These are phyloP conservation scores for Xylariaceae sp. DNA, from an alignment of 2,329 filamentous ascomycete genomes.

Conservation along the genomic window DNA sequence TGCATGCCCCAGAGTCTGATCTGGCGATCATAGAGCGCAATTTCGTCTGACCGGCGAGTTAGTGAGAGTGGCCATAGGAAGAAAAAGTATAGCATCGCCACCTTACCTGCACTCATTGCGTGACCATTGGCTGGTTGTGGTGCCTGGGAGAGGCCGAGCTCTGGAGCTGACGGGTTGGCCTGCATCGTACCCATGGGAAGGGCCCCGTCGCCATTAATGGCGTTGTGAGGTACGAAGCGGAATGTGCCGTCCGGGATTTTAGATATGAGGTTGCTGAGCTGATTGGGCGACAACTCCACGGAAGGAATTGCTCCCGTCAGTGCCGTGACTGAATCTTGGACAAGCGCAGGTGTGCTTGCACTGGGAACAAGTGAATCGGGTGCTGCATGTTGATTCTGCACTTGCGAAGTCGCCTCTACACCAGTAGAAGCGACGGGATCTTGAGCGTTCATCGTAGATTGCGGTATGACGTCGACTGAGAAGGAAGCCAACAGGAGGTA, in stretches of 20 bases:
- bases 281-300: slow-evolving; percentile 7
- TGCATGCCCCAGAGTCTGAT: slow-evolving; percentile 96
- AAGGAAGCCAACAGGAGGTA: neutral
- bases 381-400: slow-evolving; percentile 2
- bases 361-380: slow-evolving; percentile 2
- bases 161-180: slow-evolving; percentile 14
- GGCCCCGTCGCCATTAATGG: slow-evolving; percentile 19
- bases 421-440: slow-evolving; percentile 2
- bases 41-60: slow-evolving; percentile 62
- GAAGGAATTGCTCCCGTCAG: slow-evolving; percentile 5
- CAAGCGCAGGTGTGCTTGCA: slow-evolving; percentile 6
- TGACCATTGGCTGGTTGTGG: slow-evolving; percentile 22
- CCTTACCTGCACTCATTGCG: slow-evolving; percentile 34
- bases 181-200: slow-evolving; percentile 20
- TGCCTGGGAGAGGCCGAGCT: slow-evolving; percentile 6
- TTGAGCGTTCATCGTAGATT: slow-evolving; percentile 5
- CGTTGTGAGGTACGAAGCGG: slow-evolving; percentile 11
- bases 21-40: slow-evolving; percentile 94
- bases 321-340: slow-evolving; percentile 11
- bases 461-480: neutral
- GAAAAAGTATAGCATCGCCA: neutral
- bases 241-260: slow-evolving; percentile 18
- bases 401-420: slow-evolving; percentile 5
- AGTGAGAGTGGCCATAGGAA: slow-evolving; percentile 5
- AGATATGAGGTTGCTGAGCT: slow-evolving; percentile 16